A percentile compares a stretch with the other conserved stretches of the same genome.
Conservation (phyloP, 495 filamentous ascomycete genomes). For the Amphirosellinia nigrospora region DNA sequence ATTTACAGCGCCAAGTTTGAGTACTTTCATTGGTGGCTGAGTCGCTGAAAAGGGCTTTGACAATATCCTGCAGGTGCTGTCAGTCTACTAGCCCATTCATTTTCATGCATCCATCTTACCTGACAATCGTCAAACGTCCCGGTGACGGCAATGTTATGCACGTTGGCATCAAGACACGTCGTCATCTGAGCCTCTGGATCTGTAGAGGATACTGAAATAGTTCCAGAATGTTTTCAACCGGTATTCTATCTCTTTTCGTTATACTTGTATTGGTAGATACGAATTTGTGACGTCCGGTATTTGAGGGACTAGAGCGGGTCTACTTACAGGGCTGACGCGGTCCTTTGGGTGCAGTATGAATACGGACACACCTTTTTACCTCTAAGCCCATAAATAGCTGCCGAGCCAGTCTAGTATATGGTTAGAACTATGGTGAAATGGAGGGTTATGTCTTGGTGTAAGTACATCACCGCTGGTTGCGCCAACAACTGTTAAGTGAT, state of each 20-base stretch:
- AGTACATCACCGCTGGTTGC: constrained; percentile 82
- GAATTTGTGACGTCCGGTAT: background rate
- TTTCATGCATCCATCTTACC: constrained; percentile 43
- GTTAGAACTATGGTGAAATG: background rate
- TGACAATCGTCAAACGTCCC: constrained; percentile 97
- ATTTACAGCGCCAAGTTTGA: constrained; percentile 85
- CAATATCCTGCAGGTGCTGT: constrained; percentile 66
- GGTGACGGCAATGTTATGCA: constrained; percentile 83
- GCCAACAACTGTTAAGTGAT: constrained; percentile 89
- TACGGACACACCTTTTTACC: constrained; percentile 92
- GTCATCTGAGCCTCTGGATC: constrained; percentile 96
- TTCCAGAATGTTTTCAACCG: background rate
- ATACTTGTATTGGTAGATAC: background rate
- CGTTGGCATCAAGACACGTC: constrained; percentile 82
- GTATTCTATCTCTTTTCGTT: background rate
- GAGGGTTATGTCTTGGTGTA: background rate
- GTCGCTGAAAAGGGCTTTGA: constrained; percentile 91
- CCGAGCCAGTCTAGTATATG: constrained; percentile 71
- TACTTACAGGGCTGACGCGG: constrained; percentile 67
- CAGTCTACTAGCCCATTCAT: background rate
- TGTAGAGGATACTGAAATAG: background rate
- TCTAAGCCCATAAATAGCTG: constrained; percentile 95
- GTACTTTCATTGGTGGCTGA: constrained; percentile 69
- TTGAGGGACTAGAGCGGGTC: background rate
- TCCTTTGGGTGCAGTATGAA: constrained; percentile 90